Base-by-base conservation (phyloP, 1,139 yeast genomes). In the Yamadazyma friedrichii region DNA sequence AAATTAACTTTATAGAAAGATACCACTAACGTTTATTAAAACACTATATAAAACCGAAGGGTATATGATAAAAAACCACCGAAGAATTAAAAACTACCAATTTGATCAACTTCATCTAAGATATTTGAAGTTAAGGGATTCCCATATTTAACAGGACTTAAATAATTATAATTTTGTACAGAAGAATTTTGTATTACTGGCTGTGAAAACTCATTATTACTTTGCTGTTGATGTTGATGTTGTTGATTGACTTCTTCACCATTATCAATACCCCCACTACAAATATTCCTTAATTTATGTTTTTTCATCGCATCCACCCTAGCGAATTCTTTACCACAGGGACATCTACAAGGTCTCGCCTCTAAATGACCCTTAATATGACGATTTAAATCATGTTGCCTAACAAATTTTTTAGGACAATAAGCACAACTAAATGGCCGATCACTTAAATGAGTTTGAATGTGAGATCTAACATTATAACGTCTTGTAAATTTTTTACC, bases 391-490 rank as follows among this genome's bases (percentile, higher is more conserved):
- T 94, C 99, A 59, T 94, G 98, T 50, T 94, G 96, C 36, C 95
- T 70, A 12, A 87, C 95, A 64, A 87, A 87, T 38, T 82, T 74
- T 48, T 87, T 83, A 4, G 80, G 78, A 59, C 93, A 86, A 47
- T 68, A 67, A 11, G 61, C 55, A 55, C 85, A 82, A 4, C 70
- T 71, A 63, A 82, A 84, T 1, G 99, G 99, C 42, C 98, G 71
- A 61, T 94, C 98, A 59, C 94, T 84, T 40, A 94, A 67, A 70
- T 94, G 99, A 0, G 98, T 94, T 60, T 94, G 98, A 43, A 94
- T 91, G 60, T 94, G 99, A 0, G 97, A 88, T 46, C 98, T 74
- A n/a, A 88, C 89, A 58, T 94, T 94, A 64, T 94, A 94, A 38
- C 96, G 73, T 56, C 98, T 74, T 9, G 91, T 82, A 64, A 94